Evolutionary conservation across 2,329 filamentous ascomycete species (phyloP), one percentile per base, ranked within the genome.

Genomic region (Ceratocystis alfenasii): DNA sequence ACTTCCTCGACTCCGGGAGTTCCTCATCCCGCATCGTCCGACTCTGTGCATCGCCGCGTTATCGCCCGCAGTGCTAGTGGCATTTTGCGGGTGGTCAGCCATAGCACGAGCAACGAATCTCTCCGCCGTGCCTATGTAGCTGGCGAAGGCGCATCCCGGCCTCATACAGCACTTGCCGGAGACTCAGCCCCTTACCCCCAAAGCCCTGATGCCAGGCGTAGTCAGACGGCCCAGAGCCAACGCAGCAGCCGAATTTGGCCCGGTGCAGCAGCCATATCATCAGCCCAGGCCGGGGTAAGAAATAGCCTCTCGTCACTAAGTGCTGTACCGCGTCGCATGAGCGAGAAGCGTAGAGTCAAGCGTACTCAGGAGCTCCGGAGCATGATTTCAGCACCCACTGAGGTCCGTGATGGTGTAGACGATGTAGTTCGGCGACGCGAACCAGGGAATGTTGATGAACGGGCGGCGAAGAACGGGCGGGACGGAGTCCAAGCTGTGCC

Each of bases 41-140:
- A 75, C 36, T 74, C 74, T 2, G 75, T 78, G 0, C 80, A 85
- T 50, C 79, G 83, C 3, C 78, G 83, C 30, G 85, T 80, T 1
- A 84, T 87, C 68, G 78, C 78, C 59, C 79, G 83, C 62, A 84
- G 81, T 5, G 76, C 80, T 3, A 86, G 83, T 69, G 84, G 84
- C 1, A 86, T 81, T 68, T 73, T 87, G 63, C 77, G 82, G 12
- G 83, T 87, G 0, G 80, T 86, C 73, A 78, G 77, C 68, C 78
- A 81, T 65, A 78, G 78, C 5, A 75, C 76, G 41, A 85, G 81
- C 69, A 68, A 75, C 22, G 78, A 80, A 46, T 79, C 78, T 1
- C 68, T 81, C 41, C 67, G 69, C n/a, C 69, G 70, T 20, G 69
- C 36, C 2, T 65, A 69, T 25, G n/a, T 28, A 22, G 17, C 57